Conservation (phyloP, 169 alveolate species). For the Besnoitia besnoiti region DNA sequence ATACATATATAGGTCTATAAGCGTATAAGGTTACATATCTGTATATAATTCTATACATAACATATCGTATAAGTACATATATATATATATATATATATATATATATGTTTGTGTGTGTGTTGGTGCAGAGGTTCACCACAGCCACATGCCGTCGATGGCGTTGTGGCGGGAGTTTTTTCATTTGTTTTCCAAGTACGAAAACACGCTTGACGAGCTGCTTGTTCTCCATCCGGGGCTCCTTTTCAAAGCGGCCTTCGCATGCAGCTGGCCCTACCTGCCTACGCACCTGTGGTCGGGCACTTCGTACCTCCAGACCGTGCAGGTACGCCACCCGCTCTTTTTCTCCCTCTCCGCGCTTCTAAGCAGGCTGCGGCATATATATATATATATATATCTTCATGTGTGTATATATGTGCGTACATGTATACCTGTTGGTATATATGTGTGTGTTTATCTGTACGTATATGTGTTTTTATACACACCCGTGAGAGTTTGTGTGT, state of each 20-base stretch:
- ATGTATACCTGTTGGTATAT: too few relatives aligned
- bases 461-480: too few relatives aligned
- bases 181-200: slow-evolving; percentile 24
- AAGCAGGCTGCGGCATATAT: too few relatives aligned
- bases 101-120: background rate
- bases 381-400: too few relatives aligned
- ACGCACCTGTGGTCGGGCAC: slow-evolving; percentile 54
- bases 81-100: background rate
- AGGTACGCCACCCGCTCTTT: background rate
- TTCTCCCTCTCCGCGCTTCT: too few relatives aligned
- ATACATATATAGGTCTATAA: background rate
- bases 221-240: slow-evolving; percentile 53
- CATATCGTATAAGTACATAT: background rate
- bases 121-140: slow-evolving; percentile 48
- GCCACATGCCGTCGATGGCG: slow-evolving; percentile 38
- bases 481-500: too few relatives aligned
- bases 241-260: slow-evolving; percentile 55
- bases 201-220: slow-evolving; percentile 56
- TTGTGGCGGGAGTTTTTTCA: slow-evolving; percentile 50
- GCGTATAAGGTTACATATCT: background rate
- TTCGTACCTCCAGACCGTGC: slow-evolving; percentile 20
- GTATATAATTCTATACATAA: background rate
- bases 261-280: slow-evolving; percentile 59
- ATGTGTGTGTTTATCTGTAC: too few relatives aligned
- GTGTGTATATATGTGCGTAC: too few relatives aligned